Evolutionary conservation across 257 asterid species (phyloP).

Genomic region (Penstemon davidsonii): DNA sequence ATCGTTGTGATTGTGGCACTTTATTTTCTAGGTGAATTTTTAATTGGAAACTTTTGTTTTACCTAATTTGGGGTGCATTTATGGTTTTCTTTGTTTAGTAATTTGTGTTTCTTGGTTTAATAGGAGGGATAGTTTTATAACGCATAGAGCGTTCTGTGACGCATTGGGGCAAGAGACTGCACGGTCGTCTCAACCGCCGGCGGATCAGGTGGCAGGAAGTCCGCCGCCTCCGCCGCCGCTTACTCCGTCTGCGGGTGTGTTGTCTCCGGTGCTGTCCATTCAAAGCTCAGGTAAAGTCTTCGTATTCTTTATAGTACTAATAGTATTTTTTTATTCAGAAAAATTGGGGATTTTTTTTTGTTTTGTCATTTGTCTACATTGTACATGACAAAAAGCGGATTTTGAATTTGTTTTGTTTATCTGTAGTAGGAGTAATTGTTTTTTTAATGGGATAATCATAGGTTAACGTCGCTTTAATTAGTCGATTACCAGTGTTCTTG

Average conservation of each 20-base stretch:
- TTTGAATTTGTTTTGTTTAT: not conserved
- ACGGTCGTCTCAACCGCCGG: not conserved
- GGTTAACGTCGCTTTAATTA: not conserved
- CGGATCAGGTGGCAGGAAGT: not conserved
- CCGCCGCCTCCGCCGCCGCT: slow-evolving; percentile 1
- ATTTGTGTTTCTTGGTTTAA: slow-evolving; percentile 10
- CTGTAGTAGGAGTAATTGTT: no score
- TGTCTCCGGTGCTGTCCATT: slow-evolving; percentile 85
- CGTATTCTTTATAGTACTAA: not conserved
- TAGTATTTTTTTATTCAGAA: no score
- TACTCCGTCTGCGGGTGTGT: slow-evolving; percentile 47
- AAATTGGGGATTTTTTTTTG: no score
- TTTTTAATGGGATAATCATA: not conserved
- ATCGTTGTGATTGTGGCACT: slow-evolving; percentile 85
- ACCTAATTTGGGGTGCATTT: not conserved
- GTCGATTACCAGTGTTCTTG: no score
- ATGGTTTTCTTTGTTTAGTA: not conserved
- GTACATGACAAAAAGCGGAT: no score
- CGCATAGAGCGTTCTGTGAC: slow-evolving; percentile 91
- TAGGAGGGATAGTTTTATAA: slow-evolving; percentile 88
- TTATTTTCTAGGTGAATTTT: slow-evolving; percentile 59
- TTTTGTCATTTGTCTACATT: no score
- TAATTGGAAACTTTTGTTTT: not conserved
- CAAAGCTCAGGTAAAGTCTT: slow-evolving; percentile 72
- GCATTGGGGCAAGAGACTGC: slow-evolving; percentile 83